phyloP scores from a whole-genome alignment of 208 protist genomes.

The Leishmania mexicana region DNA sequence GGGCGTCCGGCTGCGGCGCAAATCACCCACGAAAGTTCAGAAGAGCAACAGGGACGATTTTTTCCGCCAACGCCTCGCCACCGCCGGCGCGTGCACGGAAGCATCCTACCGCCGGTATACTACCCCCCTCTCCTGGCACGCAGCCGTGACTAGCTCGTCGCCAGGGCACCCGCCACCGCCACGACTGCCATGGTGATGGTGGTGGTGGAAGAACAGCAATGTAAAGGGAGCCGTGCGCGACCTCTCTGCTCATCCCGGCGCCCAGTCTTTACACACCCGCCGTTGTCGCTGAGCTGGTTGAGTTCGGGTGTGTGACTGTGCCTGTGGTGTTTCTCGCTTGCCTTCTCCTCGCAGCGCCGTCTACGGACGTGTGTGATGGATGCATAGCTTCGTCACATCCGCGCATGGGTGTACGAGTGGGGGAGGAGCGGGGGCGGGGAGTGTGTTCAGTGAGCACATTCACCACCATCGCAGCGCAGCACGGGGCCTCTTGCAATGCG shows the following conservation, averaged over 20 bases:
- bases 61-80: constrained; percentile 5
- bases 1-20: background rate
- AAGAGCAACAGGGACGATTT: background rate
- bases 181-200: background rate
- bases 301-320: background rate
- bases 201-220: background rate
- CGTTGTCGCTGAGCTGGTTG: too few species aligned
- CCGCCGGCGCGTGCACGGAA: constrained; percentile 16
- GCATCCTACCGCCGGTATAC: constrained; percentile 26
- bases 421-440: background rate
- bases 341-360: background rate
- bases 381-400: background rate
- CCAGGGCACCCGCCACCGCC: background rate
- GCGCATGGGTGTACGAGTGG: background rate
- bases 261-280: background rate
- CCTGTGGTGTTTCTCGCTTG: background rate
- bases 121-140: constrained; percentile 24
- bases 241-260: background rate
- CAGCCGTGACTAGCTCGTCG: background rate
- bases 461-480: background rate
- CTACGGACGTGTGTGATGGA: background rate
- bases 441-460: background rate
- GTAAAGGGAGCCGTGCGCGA: background rate
- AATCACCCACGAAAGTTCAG: background rate
- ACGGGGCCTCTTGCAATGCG: background rate